A percentile compares a stretch with the other conserved stretches of the same genome.
Conservation (phyloP, 371 early-diverging fungal species). For the Mucor ambiguus region DNA sequence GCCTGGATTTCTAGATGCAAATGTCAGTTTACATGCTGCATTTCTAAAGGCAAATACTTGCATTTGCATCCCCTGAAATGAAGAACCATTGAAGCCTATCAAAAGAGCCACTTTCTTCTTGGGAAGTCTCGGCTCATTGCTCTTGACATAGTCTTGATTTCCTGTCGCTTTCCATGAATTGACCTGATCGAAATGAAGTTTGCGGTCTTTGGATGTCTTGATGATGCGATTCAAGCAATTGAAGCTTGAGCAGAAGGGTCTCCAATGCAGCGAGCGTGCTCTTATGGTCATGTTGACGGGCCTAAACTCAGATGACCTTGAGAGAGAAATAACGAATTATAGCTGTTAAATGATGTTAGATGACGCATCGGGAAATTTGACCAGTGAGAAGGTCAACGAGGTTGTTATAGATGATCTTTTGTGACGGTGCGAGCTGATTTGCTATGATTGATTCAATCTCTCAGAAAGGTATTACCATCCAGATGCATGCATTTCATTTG, state of each 20-base stretch:
- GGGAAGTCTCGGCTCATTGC: slow-evolving; percentile 38
- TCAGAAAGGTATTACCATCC: slow-evolving; percentile 6
- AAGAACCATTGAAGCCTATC: slow-evolving; percentile 93
- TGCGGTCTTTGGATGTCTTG: slow-evolving; percentile 27
- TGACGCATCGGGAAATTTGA: slow-evolving; percentile 11
- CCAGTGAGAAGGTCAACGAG: slow-evolving; percentile 16
- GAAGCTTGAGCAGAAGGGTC: neutral
- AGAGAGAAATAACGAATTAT: neutral
- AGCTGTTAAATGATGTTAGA: slow-evolving; percentile 9
- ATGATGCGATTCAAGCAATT: neutral
- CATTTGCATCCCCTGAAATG: slow-evolving; percentile 96
- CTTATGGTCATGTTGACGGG: neutral
- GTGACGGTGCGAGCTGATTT: slow-evolving; percentile 24
- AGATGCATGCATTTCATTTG: neutral
- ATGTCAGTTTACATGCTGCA: neutral
- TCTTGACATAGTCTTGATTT: no score
- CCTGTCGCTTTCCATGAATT: slow-evolving; percentile 20
- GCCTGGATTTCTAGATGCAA: slow-evolving; percentile 59
- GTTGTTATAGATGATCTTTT: slow-evolving; percentile 21
- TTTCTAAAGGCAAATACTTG: slow-evolving; percentile 32
- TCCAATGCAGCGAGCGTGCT: neutral
- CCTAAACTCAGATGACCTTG: neutral
- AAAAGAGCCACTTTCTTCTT: slow-evolving; percentile 90
- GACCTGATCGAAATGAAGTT: slow-evolving; percentile 20
- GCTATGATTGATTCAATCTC: slow-evolving; percentile 17